phyloP scores from a whole-genome alignment of 768 basidiomycete genomes.

The Mycena maculata region DNA sequence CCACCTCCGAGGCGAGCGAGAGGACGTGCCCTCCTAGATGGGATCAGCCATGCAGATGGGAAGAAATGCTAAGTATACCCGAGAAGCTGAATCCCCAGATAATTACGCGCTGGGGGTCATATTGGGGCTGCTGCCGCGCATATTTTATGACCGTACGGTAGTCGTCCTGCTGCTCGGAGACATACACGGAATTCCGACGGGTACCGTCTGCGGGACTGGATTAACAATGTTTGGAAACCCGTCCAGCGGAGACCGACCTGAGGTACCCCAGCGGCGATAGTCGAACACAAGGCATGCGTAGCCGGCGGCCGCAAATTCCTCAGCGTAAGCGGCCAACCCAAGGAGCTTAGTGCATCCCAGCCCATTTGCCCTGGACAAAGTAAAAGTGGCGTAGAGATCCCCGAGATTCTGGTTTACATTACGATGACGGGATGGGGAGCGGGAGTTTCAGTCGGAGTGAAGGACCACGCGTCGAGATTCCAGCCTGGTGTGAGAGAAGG shows the following conservation, averaged over 20 bases:
- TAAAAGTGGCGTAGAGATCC: neutral
- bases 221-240: neutral
- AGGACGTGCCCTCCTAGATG: slow-evolving; percentile 44
- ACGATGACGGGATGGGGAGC: slow-evolving; percentile 35
- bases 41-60: neutral
- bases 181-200: slow-evolving; percentile 40
- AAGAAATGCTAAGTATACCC: slow-evolving; percentile 13
- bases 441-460: slow-evolving; percentile 31
- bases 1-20: slow-evolving; percentile 43
- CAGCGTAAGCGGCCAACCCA: slow-evolving; percentile 41
- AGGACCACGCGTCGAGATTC: slow-evolving; percentile 48
- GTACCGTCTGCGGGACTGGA: slow-evolving; percentile 39
- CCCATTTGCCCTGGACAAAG: slow-evolving; percentile 43
- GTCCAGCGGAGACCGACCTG: slow-evolving; percentile 34
- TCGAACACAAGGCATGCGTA: slow-evolving; percentile 49
- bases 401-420: slow-evolving; percentile 24
- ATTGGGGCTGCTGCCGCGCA: slow-evolving; percentile 43
- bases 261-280: slow-evolving; percentile 49
- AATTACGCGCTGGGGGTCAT: slow-evolving; percentile 46
- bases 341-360: slow-evolving; percentile 42
- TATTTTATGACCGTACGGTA: slow-evolving; percentile 51
- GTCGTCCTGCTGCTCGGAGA: slow-evolving; percentile 49
- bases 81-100: slow-evolving; percentile 51
- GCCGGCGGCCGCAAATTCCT: slow-evolving; percentile 41
- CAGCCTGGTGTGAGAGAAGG: slow-evolving; percentile 45